Evolutionary conservation across 2,329 filamentous ascomycete genomes (phyloP).

Genomic region (Lachnellula cervina): DNA sequence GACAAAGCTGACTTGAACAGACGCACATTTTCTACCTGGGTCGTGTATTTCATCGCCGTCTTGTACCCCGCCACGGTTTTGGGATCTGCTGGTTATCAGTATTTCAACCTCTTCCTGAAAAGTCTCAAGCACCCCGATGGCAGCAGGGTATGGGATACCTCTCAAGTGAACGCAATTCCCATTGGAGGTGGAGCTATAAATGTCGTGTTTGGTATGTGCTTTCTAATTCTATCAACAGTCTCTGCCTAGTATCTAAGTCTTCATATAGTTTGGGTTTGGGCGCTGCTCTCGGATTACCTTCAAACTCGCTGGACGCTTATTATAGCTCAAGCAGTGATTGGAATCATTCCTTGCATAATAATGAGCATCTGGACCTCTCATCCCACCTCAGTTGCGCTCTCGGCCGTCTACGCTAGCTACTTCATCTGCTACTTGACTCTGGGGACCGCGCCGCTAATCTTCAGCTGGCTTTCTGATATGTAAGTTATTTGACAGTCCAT

Average conservation of each 20-base stretch:
- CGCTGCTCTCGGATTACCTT: conserved; percentile 45
- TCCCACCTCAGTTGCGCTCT: conserved; percentile 38
- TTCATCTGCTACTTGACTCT: conserved; percentile 45
- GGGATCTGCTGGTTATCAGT: conserved; percentile 43
- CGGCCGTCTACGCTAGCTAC: conserved; percentile 46
- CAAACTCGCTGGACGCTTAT: conserved; percentile 47
- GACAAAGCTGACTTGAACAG: conserved; percentile 16
- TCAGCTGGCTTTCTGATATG: conserved; percentile 48
- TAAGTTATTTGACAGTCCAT: conserved; percentile 15
- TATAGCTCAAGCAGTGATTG: conserved; percentile 43
- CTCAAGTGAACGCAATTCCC: conserved; percentile 45
- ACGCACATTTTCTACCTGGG: conserved; percentile 41
- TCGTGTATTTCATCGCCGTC: conserved; percentile 41
- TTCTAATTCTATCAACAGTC: not conserved
- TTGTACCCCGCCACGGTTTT: conserved; percentile 43
- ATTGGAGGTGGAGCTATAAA: conserved; percentile 45
- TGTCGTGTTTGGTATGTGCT: conserved; percentile 34
- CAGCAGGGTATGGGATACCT: conserved; percentile 35
- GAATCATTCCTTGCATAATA: conserved; percentile 43
- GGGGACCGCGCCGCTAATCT: conserved; percentile 48
- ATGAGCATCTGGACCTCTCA: conserved; percentile 50
- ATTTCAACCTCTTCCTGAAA: conserved; percentile 42
- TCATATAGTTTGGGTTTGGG: conserved; percentile 46
- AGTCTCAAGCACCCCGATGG: conserved; percentile 38
- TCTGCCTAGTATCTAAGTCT: not conserved